phyloP scores from a whole-genome alignment of 768 basidiomycete genomes.

The Lentinus brumalis region DNA sequence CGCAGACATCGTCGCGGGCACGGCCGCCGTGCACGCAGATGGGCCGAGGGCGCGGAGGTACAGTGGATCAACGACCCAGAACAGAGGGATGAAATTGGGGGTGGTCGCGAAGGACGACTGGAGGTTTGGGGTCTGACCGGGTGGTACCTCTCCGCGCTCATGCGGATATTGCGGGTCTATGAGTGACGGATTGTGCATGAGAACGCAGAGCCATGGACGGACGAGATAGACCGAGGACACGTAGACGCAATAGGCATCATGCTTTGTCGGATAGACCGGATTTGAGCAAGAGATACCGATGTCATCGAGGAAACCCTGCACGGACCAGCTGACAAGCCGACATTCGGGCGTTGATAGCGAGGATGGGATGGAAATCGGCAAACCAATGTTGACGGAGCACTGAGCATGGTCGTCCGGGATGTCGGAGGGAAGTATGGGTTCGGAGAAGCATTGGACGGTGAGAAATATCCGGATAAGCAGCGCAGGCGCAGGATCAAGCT shows the following conservation, averaged over 20 bases:
- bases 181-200: background rate
- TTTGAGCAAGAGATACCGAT: too few relatives aligned
- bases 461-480: too few relatives aligned
- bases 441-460: too few relatives aligned
- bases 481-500: too few relatives aligned
- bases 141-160: slow-evolving; percentile 72
- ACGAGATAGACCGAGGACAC: background rate
- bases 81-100: slow-evolving; percentile 44
- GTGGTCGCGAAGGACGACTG: slow-evolving; percentile 47
- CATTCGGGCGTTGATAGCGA: too few relatives aligned
- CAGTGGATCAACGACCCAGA: slow-evolving; percentile 37
- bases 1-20: slow-evolving; percentile 49
- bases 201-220: too few relatives aligned
- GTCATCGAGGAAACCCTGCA: too few relatives aligned
- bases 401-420: too few relatives aligned
- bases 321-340: too few relatives aligned
- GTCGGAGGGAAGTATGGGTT: too few relatives aligned
- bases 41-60: slow-evolving; percentile 21
- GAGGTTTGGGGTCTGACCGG: slow-evolving; percentile 87
- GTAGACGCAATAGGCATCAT: background rate
- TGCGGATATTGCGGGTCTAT: slow-evolving; percentile 56
- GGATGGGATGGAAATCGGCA: too few relatives aligned
- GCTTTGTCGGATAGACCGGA: background rate
- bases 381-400: too few relatives aligned
- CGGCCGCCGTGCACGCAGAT: slow-evolving; percentile 16